These are phyloP conservation scores for Aspergillus sp. DNA, from an alignment of 2,329 filamentous ascomycete genomes.

Conservation along the genomic window DNA sequence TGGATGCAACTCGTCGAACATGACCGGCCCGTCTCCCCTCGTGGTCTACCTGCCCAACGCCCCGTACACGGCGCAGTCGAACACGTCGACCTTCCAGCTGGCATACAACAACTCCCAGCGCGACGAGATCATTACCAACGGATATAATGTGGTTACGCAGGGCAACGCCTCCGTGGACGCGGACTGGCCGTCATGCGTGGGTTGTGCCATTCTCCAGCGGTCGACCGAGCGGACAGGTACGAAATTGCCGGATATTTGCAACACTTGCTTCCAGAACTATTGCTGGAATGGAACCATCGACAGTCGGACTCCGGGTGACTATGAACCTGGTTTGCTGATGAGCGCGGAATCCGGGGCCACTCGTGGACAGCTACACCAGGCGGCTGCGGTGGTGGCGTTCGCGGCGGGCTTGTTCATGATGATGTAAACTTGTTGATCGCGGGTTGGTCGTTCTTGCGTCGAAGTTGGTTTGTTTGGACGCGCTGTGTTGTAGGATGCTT, in stretches of 20 bases:
- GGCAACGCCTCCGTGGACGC: constrained; percentile 73
- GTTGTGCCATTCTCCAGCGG: constrained; percentile 79
- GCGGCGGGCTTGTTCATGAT: constrained; percentile 3
- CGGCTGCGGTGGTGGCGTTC: constrained; percentile 3
- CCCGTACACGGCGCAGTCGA: constrained; percentile 73
- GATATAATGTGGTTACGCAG: constrained; percentile 56
- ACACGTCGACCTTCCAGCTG: constrained; percentile 74
- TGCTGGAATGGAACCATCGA: constrained; percentile 86
- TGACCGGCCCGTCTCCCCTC: constrained; percentile 38
- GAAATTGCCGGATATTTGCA: constrained; percentile 68
- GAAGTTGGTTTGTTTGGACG: not conserved
- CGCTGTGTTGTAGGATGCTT: too few species aligned
- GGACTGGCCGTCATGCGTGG: constrained; percentile 80
- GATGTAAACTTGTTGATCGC: not conserved
- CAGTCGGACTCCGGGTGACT: constrained; percentile 15
- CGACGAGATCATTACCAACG: constrained; percentile 80
- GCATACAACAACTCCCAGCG: constrained; percentile 65
- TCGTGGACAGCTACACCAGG: constrained; percentile 4
- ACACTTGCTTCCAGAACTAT: constrained; percentile 73
- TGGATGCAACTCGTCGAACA: constrained; percentile 64
- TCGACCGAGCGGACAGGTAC: constrained; percentile 71
- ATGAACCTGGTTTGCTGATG: constrained; percentile 11
- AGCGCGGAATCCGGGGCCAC: not conserved
- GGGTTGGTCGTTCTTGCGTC: too few species aligned
- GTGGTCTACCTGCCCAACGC: constrained; percentile 87